These are phyloP conservation scores for Clarireedia paspali DNA, from an alignment of 2,329 filamentous ascomycete genomes.

Conservation along the genomic window DNA sequence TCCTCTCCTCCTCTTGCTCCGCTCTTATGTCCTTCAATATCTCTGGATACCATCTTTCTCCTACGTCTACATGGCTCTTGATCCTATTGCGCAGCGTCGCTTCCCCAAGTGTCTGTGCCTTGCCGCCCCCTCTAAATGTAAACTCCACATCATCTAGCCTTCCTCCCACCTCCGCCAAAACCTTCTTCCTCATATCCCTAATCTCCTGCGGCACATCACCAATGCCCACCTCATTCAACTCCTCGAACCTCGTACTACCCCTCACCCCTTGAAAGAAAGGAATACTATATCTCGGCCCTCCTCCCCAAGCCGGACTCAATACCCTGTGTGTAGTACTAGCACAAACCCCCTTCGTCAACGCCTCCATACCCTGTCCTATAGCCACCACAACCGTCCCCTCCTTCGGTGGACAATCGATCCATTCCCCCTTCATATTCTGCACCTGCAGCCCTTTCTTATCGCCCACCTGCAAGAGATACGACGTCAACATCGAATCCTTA, in stretches of 20 bases:
- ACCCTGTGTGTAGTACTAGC: conserved; percentile 77
- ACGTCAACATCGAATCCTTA: conserved; percentile 79
- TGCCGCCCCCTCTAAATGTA: conserved; percentile 65
- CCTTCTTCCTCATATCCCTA: conserved; percentile 49
- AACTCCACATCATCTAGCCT: conserved; percentile 74
- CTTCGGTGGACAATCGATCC: conserved; percentile 77
- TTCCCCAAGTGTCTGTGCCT: conserved; percentile 61
- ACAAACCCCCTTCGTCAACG: conserved; percentile 75
- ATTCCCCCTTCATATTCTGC: conserved; percentile 68
- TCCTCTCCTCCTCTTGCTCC: conserved; percentile 42
- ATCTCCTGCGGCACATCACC: conserved; percentile 51
- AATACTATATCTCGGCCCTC: conserved; percentile 68
- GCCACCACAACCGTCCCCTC: conserved; percentile 75
- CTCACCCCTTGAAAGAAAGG: conserved; percentile 86
- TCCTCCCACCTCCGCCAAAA: conserved; percentile 48
- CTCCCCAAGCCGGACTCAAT: conserved; percentile 61
- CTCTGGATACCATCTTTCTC: conserved; percentile 71
- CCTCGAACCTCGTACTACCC: conserved; percentile 69
- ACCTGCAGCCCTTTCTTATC: conserved; percentile 72
- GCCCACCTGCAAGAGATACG: conserved; percentile 73
- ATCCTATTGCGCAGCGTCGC: conserved; percentile 77
- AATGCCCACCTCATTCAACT: conserved; percentile 39
- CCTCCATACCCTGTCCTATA: conserved; percentile 82
- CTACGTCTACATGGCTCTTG: conserved; percentile 83
- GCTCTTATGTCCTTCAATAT: conserved; percentile 44